Evolutionary conservation across 768 basidiomycete genomes (phyloP).

Genomic region (Cystofilobasidium macerans): DNA sequence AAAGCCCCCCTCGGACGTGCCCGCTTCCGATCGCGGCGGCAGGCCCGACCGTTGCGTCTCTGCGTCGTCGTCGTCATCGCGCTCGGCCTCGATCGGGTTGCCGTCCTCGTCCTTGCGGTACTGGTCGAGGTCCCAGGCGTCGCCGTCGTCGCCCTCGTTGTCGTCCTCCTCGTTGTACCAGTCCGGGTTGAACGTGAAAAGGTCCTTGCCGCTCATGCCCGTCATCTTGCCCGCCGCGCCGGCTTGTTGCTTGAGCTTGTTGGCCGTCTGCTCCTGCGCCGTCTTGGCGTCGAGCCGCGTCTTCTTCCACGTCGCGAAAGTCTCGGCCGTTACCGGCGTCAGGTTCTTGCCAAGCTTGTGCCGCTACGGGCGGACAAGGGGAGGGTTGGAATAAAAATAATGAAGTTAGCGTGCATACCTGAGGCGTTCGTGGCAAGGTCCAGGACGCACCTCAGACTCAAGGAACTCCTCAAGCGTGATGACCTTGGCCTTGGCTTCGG

Average conservation of each 20-base stretch:
- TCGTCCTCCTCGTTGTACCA: slow-evolving; percentile 75
- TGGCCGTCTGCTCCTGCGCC: slow-evolving; percentile 77
- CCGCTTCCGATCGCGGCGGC: not conserved
- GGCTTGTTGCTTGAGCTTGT: slow-evolving; percentile 66
- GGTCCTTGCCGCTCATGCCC: slow-evolving; percentile 91
- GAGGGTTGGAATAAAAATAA: slow-evolving; percentile 11
- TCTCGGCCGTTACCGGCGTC: slow-evolving; percentile 84
- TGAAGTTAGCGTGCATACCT: no score
- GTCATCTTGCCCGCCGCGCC: slow-evolving; percentile 55
- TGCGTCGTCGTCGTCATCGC: slow-evolving; percentile 48
- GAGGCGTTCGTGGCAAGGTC: not conserved
- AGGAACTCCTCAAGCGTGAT: slow-evolving; percentile 95
- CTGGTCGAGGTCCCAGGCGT: slow-evolving; percentile 46
- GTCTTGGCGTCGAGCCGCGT: slow-evolving; percentile 89
- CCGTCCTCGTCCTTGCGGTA: slow-evolving; percentile 54
- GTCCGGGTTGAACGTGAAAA: slow-evolving; percentile 93
- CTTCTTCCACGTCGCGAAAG: slow-evolving; percentile 90
- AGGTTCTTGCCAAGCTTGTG: slow-evolving; percentile 84
- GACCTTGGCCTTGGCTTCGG: slow-evolving; percentile 65
- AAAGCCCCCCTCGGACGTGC: not conserved
- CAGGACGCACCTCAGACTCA: slow-evolving; percentile 73
- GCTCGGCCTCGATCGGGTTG: no score
- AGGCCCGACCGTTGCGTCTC: not conserved
- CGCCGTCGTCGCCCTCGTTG: slow-evolving; percentile 34
- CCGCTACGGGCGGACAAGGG: slow-evolving; percentile 46